Conservation (phyloP, 306 rosid species). For the Mimosa pudica region DNA sequence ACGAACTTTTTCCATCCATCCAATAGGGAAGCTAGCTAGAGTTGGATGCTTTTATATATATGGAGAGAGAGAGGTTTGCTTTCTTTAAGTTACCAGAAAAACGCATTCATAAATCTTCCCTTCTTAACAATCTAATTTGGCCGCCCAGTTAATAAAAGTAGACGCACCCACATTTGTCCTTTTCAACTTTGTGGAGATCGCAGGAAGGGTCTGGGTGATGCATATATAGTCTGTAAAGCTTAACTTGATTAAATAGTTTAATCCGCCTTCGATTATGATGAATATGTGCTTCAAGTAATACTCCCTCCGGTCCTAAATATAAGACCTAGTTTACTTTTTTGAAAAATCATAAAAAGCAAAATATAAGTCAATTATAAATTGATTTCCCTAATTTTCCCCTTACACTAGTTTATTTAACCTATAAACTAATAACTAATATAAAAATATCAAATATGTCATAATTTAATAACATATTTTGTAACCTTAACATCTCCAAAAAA, state of each 20-base stretch:
- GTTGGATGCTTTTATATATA: background rate
- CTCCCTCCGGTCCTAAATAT: no score
- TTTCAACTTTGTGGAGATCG: background rate
- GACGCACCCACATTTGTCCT: background rate
- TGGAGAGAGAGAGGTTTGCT: background rate
- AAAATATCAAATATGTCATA: no score
- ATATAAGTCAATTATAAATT: no score
- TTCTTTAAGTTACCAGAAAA: conserved; percentile 11
- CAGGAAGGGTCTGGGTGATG: conserved; percentile 2
- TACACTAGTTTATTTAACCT: no score
- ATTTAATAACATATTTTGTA: no score
- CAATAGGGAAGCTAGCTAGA: background rate
- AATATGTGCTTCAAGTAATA: background rate
- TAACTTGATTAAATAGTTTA: conserved; percentile 3
- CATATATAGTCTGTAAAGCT: conserved; percentile 5
- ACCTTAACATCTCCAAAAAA: no score
- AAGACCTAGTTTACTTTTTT: no score
- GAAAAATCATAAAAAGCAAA: no score
- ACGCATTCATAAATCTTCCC: background rate
- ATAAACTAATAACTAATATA: no score
- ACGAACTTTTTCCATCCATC: background rate
- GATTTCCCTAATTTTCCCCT: no score
- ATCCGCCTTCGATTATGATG: no score
- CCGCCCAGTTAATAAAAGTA: background rate
- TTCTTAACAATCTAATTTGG: background rate